A percentile compares a stretch with the other conserved stretches of the same genome.
Conservation (phyloP, 257 asterid genomes). For the Thymus mandschuricus region DNA sequence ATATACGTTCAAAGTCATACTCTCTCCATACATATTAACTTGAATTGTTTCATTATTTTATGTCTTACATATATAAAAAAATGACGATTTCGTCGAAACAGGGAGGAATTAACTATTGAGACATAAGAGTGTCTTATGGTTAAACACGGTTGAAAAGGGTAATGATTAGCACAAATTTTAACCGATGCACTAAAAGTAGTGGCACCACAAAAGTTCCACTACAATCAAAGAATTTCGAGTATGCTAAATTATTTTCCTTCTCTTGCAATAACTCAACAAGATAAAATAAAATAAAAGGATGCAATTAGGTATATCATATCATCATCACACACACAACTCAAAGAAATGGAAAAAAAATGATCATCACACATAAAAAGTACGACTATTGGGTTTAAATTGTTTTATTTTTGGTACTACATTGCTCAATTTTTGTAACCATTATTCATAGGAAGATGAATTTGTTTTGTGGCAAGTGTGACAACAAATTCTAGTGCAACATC, state of each 20-base stretch:
- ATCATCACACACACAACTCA: background rate
- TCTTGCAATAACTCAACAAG: background rate
- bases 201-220: slow-evolving; percentile 26
- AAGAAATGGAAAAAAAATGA: background rate
- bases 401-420: no score
- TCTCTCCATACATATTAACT: no score
- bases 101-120: background rate
- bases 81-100: background rate
- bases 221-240: background rate
- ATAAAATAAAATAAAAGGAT: background rate
- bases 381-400: background rate
- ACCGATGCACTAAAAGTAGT: slow-evolving; percentile 37
- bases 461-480: no score
- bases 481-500: no score
- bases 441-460: no score
- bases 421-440: no score
- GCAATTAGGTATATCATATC: background rate
- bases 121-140: background rate
- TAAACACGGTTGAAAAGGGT: slow-evolving; percentile 16
- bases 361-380: background rate
- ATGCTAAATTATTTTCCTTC: background rate
- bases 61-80: no score
- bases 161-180: slow-evolving; percentile 30
- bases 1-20: slow-evolving; percentile 8
- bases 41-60: no score